These are phyloP conservation scores for Aquilaria yunnanensis DNA, from an alignment of 345 rosid species.

Conservation along the genomic window DNA sequence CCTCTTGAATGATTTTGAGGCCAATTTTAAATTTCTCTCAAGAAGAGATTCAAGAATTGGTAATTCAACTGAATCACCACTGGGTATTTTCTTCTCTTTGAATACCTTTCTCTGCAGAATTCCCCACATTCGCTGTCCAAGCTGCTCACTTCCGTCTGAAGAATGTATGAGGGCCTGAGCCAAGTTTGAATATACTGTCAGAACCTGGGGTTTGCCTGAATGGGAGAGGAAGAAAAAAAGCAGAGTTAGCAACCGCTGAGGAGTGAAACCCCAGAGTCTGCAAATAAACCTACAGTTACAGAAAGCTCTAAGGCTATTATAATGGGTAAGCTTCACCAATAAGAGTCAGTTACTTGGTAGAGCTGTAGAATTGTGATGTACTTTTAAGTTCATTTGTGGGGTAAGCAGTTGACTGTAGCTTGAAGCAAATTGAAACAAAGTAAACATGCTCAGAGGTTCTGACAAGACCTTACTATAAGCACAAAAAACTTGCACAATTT, in stretches of 20 bases:
- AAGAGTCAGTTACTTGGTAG: too few relatives aligned
- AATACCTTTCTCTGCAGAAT: conserved; percentile 84
- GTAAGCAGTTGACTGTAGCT: too few relatives aligned
- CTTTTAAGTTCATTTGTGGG: too few relatives aligned
- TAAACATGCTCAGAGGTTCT: too few relatives aligned
- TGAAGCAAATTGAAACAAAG: too few relatives aligned
- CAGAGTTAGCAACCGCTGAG: background rate
- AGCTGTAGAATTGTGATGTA: too few relatives aligned
- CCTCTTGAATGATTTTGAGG: conserved; percentile 84
- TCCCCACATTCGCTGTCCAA: conserved; percentile 92
- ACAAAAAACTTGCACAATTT: too few relatives aligned
- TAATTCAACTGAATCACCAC: conserved; percentile 42
- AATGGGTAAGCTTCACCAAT: too few relatives aligned
- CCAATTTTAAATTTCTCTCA: conserved; percentile 76
- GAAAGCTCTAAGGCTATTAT: too few relatives aligned
- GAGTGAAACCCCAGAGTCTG: too few relatives aligned
- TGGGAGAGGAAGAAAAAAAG: conserved; percentile 11
- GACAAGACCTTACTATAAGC: too few relatives aligned
- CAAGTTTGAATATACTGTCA: conserved; percentile 74
- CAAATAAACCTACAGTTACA: too few relatives aligned
- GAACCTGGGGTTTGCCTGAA: conserved; percentile 72
- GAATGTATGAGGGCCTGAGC: conserved; percentile 70
- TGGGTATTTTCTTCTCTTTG: conserved; percentile 73
- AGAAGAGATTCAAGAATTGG: conserved; percentile 54
- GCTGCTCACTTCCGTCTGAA: conserved; percentile 78